Percentiles rank a stretch among this genome's conserved stretches.
These are phyloP conservation scores for Saccharomycopsis oosterbeekiorum DNA, from an alignment of 805 yeast species.

Conservation along the genomic window DNA sequence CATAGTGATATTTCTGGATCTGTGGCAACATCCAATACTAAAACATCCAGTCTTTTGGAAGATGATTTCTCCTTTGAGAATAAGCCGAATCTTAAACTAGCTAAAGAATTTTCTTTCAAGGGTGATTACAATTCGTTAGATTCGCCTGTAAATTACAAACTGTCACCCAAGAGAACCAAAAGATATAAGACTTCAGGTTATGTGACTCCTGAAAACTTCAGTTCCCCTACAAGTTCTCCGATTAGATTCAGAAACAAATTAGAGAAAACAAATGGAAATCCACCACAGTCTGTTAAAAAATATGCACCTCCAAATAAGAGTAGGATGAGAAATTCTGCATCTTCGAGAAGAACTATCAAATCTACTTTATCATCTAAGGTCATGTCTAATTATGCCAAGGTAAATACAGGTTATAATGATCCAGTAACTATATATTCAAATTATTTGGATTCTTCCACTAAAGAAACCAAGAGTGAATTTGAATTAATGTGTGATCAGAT, in stretches of 20 bases:
- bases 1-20: background rate
- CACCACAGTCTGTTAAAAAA: background rate
- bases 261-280: background rate
- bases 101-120: background rate
- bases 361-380: conserved; percentile 15
- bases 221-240: conserved; percentile 5
- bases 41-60: background rate
- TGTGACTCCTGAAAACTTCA: background rate
- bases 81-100: background rate
- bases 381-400: conserved; percentile 9
- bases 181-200: conserved; percentile 16
- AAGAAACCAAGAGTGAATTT: conserved; percentile 15
- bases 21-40: background rate
- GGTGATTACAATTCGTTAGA: conserved; percentile 4
- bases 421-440: background rate
- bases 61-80: background rate
- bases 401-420: background rate
- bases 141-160: conserved; percentile 13
- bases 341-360: conserved; percentile 11
- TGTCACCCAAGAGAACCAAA: conserved; percentile 17
- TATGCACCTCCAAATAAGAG: background rate
- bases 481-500: conserved; percentile 16
- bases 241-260: background rate
- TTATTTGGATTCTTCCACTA: conserved; percentile 12
- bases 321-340: conserved; percentile 3